These are phyloP conservation scores for Baorangia bicolor DNA, from an alignment of 768 basidiomycete species.

Conservation along the genomic window DNA sequence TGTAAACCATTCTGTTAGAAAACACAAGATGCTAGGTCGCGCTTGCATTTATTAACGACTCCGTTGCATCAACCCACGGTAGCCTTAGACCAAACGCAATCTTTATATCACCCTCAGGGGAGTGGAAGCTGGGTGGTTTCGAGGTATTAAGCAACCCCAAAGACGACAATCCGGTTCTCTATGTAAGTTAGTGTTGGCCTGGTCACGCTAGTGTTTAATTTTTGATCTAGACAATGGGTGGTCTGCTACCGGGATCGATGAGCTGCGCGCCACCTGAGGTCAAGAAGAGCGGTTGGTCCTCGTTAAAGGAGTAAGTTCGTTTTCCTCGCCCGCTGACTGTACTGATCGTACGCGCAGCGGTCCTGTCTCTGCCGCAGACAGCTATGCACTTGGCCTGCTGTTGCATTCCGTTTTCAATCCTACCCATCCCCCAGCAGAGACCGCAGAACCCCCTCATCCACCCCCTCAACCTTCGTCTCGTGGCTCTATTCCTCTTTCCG, in stretches of 20 bases:
- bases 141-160: conserved; percentile 83
- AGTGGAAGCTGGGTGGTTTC: conserved; percentile 97
- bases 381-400: conserved; percentile 86
- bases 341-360: conserved; percentile 31
- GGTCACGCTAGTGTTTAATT: conserved; percentile 14
- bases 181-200: conserved; percentile 50
- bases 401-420: conserved; percentile 90
- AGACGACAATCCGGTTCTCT: conserved; percentile 76
- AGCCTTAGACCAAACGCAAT: conserved; percentile 72
- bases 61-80: conserved; percentile 81
- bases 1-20: neutral
- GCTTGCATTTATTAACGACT: conserved; percentile 84
- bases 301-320: conserved; percentile 71
- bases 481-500: conserved; percentile 67
- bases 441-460: conserved; percentile 69
- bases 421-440: conserved; percentile 64
- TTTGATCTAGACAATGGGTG: conserved; percentile 60
- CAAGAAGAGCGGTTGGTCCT: conserved; percentile 81
- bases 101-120: conserved; percentile 90
- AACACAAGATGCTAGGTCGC: conserved; percentile 58
- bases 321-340: neutral
- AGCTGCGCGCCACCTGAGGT: conserved; percentile 80
- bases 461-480: conserved; percentile 74
- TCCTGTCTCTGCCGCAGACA: conserved; percentile 68
- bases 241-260: conserved; percentile 58